These are phyloP conservation scores for Citrus unshiu DNA, from an alignment of 345 rosid genomes.

Conservation along the genomic window DNA sequence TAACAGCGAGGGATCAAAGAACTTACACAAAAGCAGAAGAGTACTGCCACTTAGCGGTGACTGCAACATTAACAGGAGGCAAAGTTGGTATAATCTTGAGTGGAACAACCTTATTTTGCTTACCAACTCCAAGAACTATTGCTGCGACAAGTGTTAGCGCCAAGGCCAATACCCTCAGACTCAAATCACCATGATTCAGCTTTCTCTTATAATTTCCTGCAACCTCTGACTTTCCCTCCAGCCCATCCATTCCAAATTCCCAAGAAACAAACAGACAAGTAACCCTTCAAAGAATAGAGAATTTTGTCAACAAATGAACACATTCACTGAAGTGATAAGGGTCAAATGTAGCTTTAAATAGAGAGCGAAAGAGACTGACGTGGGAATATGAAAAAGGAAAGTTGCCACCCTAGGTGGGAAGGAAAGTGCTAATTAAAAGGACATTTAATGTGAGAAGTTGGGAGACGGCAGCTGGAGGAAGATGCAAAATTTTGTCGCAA, in stretches of 20 bases:
- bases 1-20: neutral
- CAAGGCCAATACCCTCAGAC: constrained; percentile 48
- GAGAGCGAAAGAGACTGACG: neutral
- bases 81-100: constrained; percentile 33
- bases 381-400: neutral
- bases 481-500: neutral
- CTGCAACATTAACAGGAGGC: constrained; percentile 52
- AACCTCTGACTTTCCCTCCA: constrained; percentile 23
- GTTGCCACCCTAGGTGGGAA: neutral
- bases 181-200: constrained; percentile 14
- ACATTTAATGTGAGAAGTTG: neutral
- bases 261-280: neutral
- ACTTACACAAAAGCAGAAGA: constrained; percentile 68
- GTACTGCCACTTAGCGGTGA: constrained; percentile 50
- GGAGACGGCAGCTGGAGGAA: neutral
- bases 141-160: constrained; percentile 49
- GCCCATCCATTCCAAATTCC: constrained; percentile 9
- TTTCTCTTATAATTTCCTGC: constrained; percentile 1
- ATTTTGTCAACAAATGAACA: neutral
- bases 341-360: neutral
- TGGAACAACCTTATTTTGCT: constrained; percentile 43
- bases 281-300: neutral
- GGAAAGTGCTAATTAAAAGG: neutral
- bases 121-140: constrained; percentile 41
- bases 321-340: neutral